Evolutionary conservation across 1,139 yeast genomes (phyloP).

Genomic region (Candida albicans): DNA sequence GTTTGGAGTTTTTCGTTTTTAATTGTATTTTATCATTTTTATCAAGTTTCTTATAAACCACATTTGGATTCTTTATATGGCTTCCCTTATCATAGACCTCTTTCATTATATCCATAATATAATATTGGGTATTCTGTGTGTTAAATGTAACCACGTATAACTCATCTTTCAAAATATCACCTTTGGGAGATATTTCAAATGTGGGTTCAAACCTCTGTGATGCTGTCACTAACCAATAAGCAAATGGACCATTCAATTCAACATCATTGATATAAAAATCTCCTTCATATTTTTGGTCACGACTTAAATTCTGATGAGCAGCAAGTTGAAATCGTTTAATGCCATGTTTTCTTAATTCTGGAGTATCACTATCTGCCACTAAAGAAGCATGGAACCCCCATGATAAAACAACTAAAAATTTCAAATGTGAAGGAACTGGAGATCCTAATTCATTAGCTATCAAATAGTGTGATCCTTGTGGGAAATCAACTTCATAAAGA

Average conservation of each 20-base stretch:
- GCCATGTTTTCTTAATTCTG: constrained; percentile 65
- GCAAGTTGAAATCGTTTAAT: constrained; percentile 68
- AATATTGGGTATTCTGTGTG: constrained; percentile 28
- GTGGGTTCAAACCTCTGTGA: constrained; percentile 64
- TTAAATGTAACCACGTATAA: constrained; percentile 59
- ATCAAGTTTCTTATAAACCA: constrained; percentile 40
- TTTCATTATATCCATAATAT: constrained; percentile 57
- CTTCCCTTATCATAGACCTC: constrained; percentile 58
- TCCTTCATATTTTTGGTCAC: constrained; percentile 54
- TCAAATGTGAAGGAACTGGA: constrained; percentile 25
- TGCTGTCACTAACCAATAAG: constrained; percentile 68
- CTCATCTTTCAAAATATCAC: constrained; percentile 49
- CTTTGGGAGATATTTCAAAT: constrained; percentile 72
- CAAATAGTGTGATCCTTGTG: constrained; percentile 39
- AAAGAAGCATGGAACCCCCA: constrained; percentile 87
- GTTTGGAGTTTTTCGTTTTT: constrained; percentile 19
- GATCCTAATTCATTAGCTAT: constrained; percentile 21
- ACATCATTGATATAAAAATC: constrained; percentile 19
- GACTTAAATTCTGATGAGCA: constrained; percentile 52
- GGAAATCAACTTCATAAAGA: constrained; percentile 55
- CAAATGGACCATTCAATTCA: constrained; percentile 42
- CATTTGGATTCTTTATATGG: constrained; percentile 49
- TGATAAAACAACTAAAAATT: constrained; percentile 69
- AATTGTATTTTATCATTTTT: constrained; percentile 28
- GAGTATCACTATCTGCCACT: constrained; percentile 76